Evolutionary conservation across 495 filamentous ascomycete species (phyloP).

Genomic region (Penicillium ochrochloron): DNA sequence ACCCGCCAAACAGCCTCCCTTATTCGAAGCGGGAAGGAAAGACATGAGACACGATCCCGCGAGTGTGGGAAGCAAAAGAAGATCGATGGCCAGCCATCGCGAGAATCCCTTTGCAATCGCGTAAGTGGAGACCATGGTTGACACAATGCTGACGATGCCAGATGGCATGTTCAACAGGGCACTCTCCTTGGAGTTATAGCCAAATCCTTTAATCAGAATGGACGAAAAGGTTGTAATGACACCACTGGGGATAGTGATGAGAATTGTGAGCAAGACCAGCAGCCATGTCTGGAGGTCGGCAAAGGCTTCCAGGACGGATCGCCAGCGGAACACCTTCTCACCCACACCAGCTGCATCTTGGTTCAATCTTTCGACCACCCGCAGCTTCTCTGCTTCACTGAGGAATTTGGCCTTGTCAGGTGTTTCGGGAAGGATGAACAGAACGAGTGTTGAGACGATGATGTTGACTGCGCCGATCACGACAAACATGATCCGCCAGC

Average conservation of each 20-base stretch:
- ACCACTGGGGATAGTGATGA: slow-evolving; percentile 55
- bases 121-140: slow-evolving; percentile 56
- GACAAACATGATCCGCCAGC: slow-evolving; percentile 69
- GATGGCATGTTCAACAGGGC: slow-evolving; percentile 69
- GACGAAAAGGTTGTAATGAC: slow-evolving; percentile 55
- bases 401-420: slow-evolving; percentile 59
- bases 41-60: slow-evolving; percentile 63
- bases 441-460: slow-evolving; percentile 52
- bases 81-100: slow-evolving; percentile 52
- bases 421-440: slow-evolving; percentile 56
- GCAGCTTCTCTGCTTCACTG: slow-evolving; percentile 50
- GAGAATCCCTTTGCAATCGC: slow-evolving; percentile 44
- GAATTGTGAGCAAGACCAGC: slow-evolving; percentile 48
- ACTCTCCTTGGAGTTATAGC: slow-evolving; percentile 45
- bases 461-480: slow-evolving; percentile 63
- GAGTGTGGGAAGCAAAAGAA: slow-evolving; percentile 45
- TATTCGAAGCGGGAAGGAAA: slow-evolving; percentile 49
- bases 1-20: slow-evolving; percentile 58
- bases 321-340: slow-evolving; percentile 43
- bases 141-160: slow-evolving; percentile 58
- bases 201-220: slow-evolving; percentile 53
- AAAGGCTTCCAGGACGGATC: slow-evolving; percentile 43
- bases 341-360: slow-evolving; percentile 60
- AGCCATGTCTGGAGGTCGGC: slow-evolving; percentile 48
- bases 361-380: slow-evolving; percentile 33